phyloP scores from a whole-genome alignment of 2,329 filamentous ascomycete species.

The Parastagonospora nodorum region DNA sequence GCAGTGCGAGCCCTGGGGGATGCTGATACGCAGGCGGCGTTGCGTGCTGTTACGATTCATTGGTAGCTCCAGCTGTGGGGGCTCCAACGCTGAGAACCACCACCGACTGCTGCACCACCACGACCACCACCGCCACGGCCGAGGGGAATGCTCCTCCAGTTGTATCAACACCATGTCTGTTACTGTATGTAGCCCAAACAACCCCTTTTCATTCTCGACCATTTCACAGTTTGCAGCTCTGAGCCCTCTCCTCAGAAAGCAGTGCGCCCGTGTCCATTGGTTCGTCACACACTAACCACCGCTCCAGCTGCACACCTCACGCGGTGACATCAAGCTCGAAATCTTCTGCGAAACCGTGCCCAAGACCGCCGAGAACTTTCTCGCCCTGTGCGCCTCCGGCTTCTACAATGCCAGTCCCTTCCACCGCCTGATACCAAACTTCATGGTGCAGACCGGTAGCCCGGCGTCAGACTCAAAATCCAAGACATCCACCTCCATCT shows the following conservation, averaged over 20 bases:
- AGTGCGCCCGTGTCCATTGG: background rate
- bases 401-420: slow-evolving; percentile 79
- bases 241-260: too few species aligned
- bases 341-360: slow-evolving; percentile 95
- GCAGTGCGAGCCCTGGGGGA: background rate
- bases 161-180: slow-evolving; percentile 51
- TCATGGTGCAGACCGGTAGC: slow-evolving; percentile 80
- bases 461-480: slow-evolving; percentile 55
- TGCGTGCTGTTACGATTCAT: slow-evolving; percentile 1
- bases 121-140: slow-evolving; percentile 3
- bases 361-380: slow-evolving; percentile 91
- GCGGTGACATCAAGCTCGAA: slow-evolving; percentile 92
- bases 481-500: slow-evolving; percentile 75
- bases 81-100: background rate
- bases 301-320: slow-evolving; percentile 75
- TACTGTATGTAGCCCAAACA: slow-evolving; percentile 43
- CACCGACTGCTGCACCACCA: slow-evolving; percentile 2
- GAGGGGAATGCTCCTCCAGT: slow-evolving; percentile 13
- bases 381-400: slow-evolving; percentile 79
- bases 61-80: slow-evolving; percentile 6
- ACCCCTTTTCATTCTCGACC: background rate
- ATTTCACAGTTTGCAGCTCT: too few species aligned
- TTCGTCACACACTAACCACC: background rate
- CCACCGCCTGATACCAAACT: slow-evolving; percentile 78
- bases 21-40: slow-evolving; percentile 1